Percentiles rank a stretch among this genome's conserved stretches.
These are phyloP conservation scores for Polyporus arcularius DNA, from an alignment of 768 basidiomycete species.

Conservation along the genomic window DNA sequence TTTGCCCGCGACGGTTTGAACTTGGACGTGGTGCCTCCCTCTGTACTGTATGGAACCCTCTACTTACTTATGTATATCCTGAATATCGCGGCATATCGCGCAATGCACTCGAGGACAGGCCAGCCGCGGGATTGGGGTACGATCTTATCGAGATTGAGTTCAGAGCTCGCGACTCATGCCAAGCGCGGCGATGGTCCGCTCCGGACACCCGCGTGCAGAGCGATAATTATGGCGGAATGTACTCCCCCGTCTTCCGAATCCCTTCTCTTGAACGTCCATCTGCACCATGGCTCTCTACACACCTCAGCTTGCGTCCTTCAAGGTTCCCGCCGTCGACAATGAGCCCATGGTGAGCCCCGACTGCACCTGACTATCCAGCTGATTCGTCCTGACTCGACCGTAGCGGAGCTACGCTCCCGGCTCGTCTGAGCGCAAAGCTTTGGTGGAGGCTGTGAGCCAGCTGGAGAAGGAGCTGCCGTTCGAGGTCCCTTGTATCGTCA, in stretches of 20 bases:
- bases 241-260: background rate
- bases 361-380: background rate
- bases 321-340: slow-evolving; percentile 84
- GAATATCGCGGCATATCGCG: too few species aligned
- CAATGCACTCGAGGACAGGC: background rate
- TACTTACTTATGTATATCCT: background rate
- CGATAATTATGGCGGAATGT: background rate
- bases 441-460: slow-evolving; percentile 72
- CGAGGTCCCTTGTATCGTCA: slow-evolving; percentile 90
- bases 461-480: slow-evolving; percentile 86
- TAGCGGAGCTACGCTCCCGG: slow-evolving; percentile 80
- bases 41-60: background rate
- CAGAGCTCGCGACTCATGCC: too few species aligned
- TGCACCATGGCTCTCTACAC: slow-evolving; percentile 48
- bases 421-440: slow-evolving; percentile 71
- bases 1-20: slow-evolving; percentile 45
- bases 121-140: too few species aligned
- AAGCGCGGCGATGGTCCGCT: background rate
- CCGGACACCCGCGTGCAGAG: background rate
- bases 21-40: background rate
- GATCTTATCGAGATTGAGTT: background rate
- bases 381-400: background rate
- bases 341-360: slow-evolving; percentile 77
- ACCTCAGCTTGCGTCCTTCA: slow-evolving; percentile 84
- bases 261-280: slow-evolving; percentile 25